Percentiles rank a stretch among this genome's conserved stretches.
These are phyloP conservation scores for Metschnikowia gelsemii DNA, from an alignment of 805 yeast genomes.

Conservation along the genomic window DNA sequence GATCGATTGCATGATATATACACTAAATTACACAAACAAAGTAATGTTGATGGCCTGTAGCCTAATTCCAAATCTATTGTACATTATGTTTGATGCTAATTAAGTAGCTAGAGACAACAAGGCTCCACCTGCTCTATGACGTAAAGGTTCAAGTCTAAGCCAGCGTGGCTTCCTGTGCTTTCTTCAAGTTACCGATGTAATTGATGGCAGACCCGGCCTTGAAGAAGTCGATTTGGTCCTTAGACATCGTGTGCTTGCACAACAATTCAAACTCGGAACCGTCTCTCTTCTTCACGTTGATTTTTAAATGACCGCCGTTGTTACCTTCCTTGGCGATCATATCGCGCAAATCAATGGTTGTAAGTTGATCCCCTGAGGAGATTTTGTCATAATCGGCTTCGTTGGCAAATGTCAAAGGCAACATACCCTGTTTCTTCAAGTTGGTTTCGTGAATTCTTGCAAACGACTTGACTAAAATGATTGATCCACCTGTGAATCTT, in stretches of 20 bases:
- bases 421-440: slow-evolving; percentile 96
- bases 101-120: slow-evolving; percentile 1
- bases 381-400: slow-evolving; percentile 86
- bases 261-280: slow-evolving; percentile 69
- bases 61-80: slow-evolving; percentile 2
- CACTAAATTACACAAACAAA: slow-evolving; percentile 2
- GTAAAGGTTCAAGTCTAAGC: slow-evolving; percentile 2
- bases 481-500: slow-evolving; percentile 86
- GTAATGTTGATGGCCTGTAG: not conserved
- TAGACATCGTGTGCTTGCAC: slow-evolving; percentile 94
- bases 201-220: slow-evolving; percentile 97
- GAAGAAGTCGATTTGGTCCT: slow-evolving; percentile 93
- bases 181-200: slow-evolving; percentile 65
- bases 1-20: slow-evolving; percentile 7
- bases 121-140: slow-evolving; percentile 3
- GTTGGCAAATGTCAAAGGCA: slow-evolving; percentile 89
- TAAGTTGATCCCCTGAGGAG: slow-evolving; percentile 60
- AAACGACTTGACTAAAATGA: slow-evolving; percentile 88
- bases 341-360: slow-evolving; percentile 41
- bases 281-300: slow-evolving; percentile 70
- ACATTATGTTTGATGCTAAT: slow-evolving; percentile 4
- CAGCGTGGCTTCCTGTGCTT: slow-evolving; percentile 16
- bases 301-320: slow-evolving; percentile 76
- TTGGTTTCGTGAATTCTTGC: slow-evolving; percentile 99
- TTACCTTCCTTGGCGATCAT: slow-evolving; percentile 73